Base-by-base conservation (phyloP, 2,329 filamentous ascomycete genomes). In the Paracoccidioides lutzii region DNA sequence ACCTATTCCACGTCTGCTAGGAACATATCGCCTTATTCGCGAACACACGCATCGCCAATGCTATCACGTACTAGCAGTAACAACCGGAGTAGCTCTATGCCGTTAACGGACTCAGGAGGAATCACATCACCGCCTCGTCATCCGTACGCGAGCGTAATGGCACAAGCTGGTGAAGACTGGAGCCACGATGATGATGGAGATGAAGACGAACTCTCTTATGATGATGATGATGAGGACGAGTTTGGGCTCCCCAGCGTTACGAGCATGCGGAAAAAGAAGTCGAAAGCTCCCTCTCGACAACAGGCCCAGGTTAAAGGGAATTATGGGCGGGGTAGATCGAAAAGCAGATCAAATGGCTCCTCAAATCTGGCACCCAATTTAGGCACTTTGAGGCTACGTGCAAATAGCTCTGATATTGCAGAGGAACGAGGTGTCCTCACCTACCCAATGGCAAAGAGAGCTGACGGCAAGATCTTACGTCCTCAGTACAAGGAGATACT, bases 401-500 rank as follows among this genome's bases (percentile, higher is more conserved):
- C 88, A 32, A 85, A 95, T 71, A 96, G 90, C 71, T 88, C 88
- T 60, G 91, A 97, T 69, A 96, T 97, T 68, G 90, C 90, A 15
- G 87, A 95, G 65, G 90, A 96, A 72, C 81, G 91, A 59, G 88
- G 88, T 30, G 77, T 85, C 42, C 82, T 88, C 12, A 83, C 82
- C 59, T 97, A 97, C 66, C 91, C 91, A 33, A 85, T 88, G 64
- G 83, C 90, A 2, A 91, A 90, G 71, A 94, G 90, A 71, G 84
- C 81, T 59, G 90, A 96, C 68, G 91, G 89, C 33, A 98, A 98
- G 76, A 97, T 97, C 58, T 75, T 98, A 28, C 83, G 93, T 60
- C 93, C 93, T 53, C 93, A 98, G 70, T 98, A 97, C 71, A 96
- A 98, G 72, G 93, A 98, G 59, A 94, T 98, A 48, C 74, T 98